A percentile compares a stretch with the other conserved stretches of the same genome.
phyloP scores from a whole-genome alignment of 108 stramenopile species.

The Pseudonitzschia pungens region DNA sequence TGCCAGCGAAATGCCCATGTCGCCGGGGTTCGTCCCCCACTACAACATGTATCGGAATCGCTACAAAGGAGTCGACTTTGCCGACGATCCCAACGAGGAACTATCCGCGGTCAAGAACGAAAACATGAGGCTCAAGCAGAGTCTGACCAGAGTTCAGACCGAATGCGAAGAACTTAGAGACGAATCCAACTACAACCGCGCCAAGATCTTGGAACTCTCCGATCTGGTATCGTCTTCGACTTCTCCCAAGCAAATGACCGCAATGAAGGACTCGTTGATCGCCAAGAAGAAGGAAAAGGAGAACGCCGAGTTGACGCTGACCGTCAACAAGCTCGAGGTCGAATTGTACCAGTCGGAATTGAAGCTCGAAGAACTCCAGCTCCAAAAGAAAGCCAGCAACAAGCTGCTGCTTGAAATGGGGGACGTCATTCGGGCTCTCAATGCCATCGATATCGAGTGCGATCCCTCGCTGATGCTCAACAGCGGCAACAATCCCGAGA shows the following conservation, averaged over 20 bases:
- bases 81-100: not conserved
- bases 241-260: not conserved
- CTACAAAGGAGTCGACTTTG: not conserved
- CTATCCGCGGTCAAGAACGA: not conserved
- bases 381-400: conserved; percentile 16
- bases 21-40: not conserved
- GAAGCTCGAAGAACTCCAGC: not conserved
- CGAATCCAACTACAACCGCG: conserved; percentile 22
- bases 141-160: not conserved
- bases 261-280: not conserved
- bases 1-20: not conserved
- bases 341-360: conserved; percentile 8
- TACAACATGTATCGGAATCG: not conserved
- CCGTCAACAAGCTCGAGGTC: conserved; percentile 15
- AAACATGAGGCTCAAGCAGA: not conserved
- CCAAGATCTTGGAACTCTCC: conserved; percentile 31
- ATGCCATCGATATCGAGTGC: conserved; percentile 21
- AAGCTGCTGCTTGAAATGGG: conserved; percentile 28
- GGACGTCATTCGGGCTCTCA: conserved; percentile 27
- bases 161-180: conserved; percentile 15
- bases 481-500: not conserved
- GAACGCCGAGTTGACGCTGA: conserved; percentile 26
- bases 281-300: conserved; percentile 20
- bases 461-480: not conserved
- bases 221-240: conserved; percentile 7